phyloP scores from a whole-genome alignment of 352 stramenopile species.

The Phytophthora colocasiae region DNA sequence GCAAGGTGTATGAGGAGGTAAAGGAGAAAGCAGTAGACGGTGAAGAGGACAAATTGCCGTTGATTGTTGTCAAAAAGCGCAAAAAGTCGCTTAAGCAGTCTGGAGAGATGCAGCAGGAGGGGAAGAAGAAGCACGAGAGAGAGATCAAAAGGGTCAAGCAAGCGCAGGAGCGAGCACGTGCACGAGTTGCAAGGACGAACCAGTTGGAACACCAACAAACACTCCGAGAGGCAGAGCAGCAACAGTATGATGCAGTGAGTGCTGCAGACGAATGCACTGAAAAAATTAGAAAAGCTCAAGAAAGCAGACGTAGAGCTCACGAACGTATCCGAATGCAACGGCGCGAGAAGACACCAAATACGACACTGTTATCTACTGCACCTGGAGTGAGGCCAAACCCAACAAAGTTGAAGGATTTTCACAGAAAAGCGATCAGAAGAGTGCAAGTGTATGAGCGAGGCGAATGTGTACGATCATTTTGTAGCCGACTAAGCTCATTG shows the following conservation, averaged over 20 bases:
- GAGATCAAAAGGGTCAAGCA: constrained; percentile 58
- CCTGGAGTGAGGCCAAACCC: neutral
- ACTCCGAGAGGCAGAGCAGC: constrained; percentile 28
- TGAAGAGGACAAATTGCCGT: constrained; percentile 2
- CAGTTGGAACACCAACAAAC: constrained; percentile 46
- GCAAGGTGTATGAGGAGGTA: neutral
- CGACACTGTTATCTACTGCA: neutral
- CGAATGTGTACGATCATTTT: neutral
- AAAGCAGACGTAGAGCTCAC: constrained; percentile 53
- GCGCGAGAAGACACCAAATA: constrained; percentile 19
- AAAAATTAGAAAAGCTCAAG: constrained; percentile 38
- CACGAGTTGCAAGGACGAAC: constrained; percentile 51
- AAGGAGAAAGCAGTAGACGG: neutral
- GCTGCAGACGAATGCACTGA: constrained; percentile 39
- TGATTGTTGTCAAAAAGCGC: constrained; percentile 1
- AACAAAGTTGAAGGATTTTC: constrained; percentile 10
- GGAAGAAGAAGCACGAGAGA: constrained; percentile 33
- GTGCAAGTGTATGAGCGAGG: constrained; percentile 12
- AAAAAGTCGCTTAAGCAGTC: constrained; percentile 6
- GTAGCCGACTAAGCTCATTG: neutral
- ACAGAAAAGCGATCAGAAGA: constrained; percentile 10
- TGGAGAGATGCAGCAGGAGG: constrained; percentile 5
- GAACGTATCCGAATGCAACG: constrained; percentile 51
- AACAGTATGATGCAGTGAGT: constrained; percentile 15
- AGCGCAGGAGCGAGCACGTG: constrained; percentile 63